Base-by-base conservation (phyloP, 352 stramenopile species). In the Globisporangium okanoganense region DNA sequence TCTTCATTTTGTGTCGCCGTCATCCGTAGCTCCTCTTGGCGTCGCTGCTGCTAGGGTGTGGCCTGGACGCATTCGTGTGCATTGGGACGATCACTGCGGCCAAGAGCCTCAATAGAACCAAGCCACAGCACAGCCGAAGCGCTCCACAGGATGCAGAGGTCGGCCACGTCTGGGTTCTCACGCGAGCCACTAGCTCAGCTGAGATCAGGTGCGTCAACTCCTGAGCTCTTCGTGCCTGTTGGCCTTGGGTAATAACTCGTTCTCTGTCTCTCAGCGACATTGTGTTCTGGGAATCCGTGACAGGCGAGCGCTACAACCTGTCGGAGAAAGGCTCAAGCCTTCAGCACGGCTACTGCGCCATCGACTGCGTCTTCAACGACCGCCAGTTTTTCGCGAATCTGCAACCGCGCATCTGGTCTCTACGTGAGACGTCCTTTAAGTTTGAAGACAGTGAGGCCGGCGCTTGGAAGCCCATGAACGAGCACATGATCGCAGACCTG, bases 21-120 rank as follows among this genome's bases (percentile, higher is more conserved):
- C 47, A 22, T 58, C 57, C 16, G 22, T 69, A 94, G 84, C 29
- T 92, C 8, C 65, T 97, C 31, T 75, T 97, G 10, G 86, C 82
- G 16, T 97, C 87, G 14, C 58, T 98, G 14, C 71, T 98, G 8
- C 67, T 96, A 5, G 89, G 92, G 18, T 98, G 90, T 61, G 90
- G 90, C 0, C 66, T 98, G 2, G 82, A 95, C 52, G 87, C 88
- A 2, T 97, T 83, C 65, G 82, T 97, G 13, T 92, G 82, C 49
- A 86, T 96, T n/a, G 88, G 89, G 7, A 92, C 72, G 5, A 75
- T 92, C n/a, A 75, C 71, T 22, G 63, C 69, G 1, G 64, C 59
- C 29, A 78, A 72, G 49, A 73, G 47, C 61, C 56, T 35, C 18
- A 27, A 18, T 41, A 9, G 68, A 61, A 1, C 55, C 68, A 24